Conservation (phyloP, 768 basidiomycete genomes). For the Saitozyma sp. region DNA sequence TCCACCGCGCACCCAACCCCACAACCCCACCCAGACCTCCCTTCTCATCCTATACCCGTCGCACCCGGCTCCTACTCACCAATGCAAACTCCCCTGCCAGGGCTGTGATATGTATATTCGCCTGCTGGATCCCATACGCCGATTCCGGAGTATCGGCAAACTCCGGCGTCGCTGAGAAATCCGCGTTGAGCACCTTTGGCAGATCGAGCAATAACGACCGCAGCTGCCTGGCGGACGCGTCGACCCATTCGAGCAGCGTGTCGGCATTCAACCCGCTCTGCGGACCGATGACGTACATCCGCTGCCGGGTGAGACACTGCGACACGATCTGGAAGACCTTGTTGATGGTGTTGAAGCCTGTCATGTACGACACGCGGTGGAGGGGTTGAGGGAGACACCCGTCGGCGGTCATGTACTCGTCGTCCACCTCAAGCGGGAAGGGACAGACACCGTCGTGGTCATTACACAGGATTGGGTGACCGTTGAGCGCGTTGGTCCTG, state of each 20-base stretch:
- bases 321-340: constrained; percentile 31
- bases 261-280: constrained; percentile 13
- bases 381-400: constrained; percentile 21
- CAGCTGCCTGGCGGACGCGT: constrained; percentile 8
- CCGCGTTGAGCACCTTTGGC: constrained; percentile 18
- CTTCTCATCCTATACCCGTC: neutral
- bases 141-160: constrained; percentile 13
- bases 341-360: constrained; percentile 27
- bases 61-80: constrained; percentile 19
- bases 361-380: constrained; percentile 29
- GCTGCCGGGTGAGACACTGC: constrained; percentile 32
- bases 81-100: constrained; percentile 33
- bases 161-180: constrained; percentile 10
- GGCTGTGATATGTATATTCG: constrained; percentile 41
- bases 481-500: constrained; percentile 35
- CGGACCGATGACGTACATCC: constrained; percentile 18
- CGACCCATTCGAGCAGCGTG: constrained; percentile 18
- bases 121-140: constrained; percentile 36
- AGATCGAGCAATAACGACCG: constrained; percentile 12
- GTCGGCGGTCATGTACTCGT: constrained; percentile 35
- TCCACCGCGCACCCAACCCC: too few relatives aligned
- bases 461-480: constrained; percentile 21
- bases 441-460: constrained; percentile 33
- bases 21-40: too few relatives aligned
- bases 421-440: constrained; percentile 33